phyloP scores from a whole-genome alignment of 805 yeast genomes.

The Cyberlindnera subsufficiens region DNA sequence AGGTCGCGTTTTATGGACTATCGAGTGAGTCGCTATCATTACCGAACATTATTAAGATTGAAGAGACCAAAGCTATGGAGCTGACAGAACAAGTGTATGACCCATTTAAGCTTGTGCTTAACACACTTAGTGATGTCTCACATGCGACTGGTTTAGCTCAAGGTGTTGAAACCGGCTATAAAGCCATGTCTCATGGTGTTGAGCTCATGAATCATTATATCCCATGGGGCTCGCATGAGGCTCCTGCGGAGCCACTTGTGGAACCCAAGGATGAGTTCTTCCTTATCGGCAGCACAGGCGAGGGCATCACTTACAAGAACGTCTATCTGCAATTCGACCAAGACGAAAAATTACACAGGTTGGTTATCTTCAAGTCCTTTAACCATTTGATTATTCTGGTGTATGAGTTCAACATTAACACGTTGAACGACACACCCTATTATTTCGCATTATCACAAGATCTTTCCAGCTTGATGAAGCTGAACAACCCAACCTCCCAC shows the following conservation, averaged over 20 bases:
- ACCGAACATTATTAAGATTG: conserved; percentile 19
- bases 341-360: conserved; percentile 12
- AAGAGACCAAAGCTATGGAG: conserved; percentile 7
- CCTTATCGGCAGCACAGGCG: conserved; percentile 15
- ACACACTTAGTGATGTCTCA: conserved; percentile 20
- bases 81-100: conserved; percentile 14
- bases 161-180: conserved; percentile 16
- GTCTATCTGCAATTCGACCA: conserved; percentile 13
- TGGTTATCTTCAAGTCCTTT: conserved; percentile 14
- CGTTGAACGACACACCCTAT: conserved; percentile 10
- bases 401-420: conserved; percentile 14
- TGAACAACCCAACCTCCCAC: background rate
- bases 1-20: conserved; percentile 10
- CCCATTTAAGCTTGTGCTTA: conserved; percentile 21
- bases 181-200: conserved; percentile 7
- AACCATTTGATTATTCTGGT: conserved; percentile 7
- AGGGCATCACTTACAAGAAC: conserved; percentile 15
- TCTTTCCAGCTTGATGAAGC: conserved; percentile 3
- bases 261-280: conserved; percentile 1
- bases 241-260: no score
- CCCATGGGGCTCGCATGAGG: conserved; percentile 2
- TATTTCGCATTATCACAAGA: conserved; percentile 9
- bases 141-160: conserved; percentile 18
- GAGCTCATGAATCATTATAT: conserved; percentile 2
- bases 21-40: conserved; percentile 9